Evolutionary conservation across 2,329 filamentous ascomycete genomes (phyloP), one percentile per base, ranked within the genome.

Genomic region (Chaetomiaceae sp.): DNA sequence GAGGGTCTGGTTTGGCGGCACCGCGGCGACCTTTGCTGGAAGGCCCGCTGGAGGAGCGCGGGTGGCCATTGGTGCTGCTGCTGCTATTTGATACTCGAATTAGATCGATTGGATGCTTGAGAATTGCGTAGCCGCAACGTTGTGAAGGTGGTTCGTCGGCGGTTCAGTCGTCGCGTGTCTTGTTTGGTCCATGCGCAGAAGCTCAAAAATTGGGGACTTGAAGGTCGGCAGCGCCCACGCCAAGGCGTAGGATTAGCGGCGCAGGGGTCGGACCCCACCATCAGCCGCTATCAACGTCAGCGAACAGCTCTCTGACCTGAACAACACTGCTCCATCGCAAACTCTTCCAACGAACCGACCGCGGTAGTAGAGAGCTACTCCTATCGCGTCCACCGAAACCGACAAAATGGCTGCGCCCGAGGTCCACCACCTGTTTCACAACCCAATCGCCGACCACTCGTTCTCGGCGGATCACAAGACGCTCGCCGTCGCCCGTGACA

Each of bases 331-430:
- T 45, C 49, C 43, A 47, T 36, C n/a, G 40, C 46, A 20, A 31
- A 39, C 34, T n/a, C 19, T 19, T 29, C 34, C 39, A 43, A 23
- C 29, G 17, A 38, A 14, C 29, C 43, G 38, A 19, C 17, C 51
- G 77, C 82, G 88, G 81, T 94, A 96, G 94, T 97, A 87, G 94
- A 97, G 94, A 95, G 90, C 83, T 89, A 71, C 89, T 95, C 90
- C 89, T 94, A 90, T 88, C 85, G 57, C 51, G n/a, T 11, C 48
- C 55, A 49, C 46, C 48, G 17, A 37, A 3, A 6, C 5, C 49
- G 50, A 59, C 70, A 79, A 49, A 56, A 97, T 97, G 92, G 79
- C 89, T 51, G 71, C 86, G 56, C 89, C 91, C 61, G 89, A 97
- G 79, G 88, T 95, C 55, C 90, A 97, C 75, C 91, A 97, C 68